These are phyloP conservation scores for Ogataea trehalophila DNA, from an alignment of 805 yeast species.

Conservation along the genomic window DNA sequence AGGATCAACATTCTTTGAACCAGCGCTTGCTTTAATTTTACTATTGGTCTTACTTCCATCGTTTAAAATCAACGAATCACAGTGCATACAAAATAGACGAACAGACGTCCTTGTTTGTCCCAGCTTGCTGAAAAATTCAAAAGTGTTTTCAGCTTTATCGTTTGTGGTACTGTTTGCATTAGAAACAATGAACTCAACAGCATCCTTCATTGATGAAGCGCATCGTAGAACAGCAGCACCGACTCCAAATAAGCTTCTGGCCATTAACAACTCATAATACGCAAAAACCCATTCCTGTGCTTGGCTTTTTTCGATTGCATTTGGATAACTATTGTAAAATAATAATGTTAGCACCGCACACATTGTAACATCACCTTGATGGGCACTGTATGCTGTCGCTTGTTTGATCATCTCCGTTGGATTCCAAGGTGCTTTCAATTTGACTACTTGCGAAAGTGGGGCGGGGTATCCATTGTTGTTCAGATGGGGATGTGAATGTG, in stretches of 20 bases:
- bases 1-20: conserved; percentile 16
- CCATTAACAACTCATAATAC: conserved; percentile 51
- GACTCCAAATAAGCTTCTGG: conserved; percentile 47
- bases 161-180: neutral
- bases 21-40: neutral
- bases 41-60: conserved; percentile 39
- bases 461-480: neutral
- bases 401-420: conserved; percentile 44
- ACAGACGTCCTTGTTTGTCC: conserved; percentile 38
- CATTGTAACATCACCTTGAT: conserved; percentile 62
- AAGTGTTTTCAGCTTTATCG: conserved; percentile 3
- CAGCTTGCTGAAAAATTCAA: conserved; percentile 30
- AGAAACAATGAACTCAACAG: neutral
- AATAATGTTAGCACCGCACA: conserved; percentile 53
- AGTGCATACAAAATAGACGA: conserved; percentile 56
- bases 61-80: conserved; percentile 55
- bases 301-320: conserved; percentile 22
- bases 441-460: neutral
- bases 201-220: conserved; percentile 16
- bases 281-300: conserved; percentile 52
- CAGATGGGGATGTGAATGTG: neutral
- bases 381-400: conserved; percentile 49
- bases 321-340: conserved; percentile 40
- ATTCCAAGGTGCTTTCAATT: conserved; percentile 47
- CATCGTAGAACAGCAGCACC: conserved; percentile 52